Evolutionary conservation across 495 filamentous ascomycete genomes (phyloP).

Genomic region (Neurospora intermedia): DNA sequence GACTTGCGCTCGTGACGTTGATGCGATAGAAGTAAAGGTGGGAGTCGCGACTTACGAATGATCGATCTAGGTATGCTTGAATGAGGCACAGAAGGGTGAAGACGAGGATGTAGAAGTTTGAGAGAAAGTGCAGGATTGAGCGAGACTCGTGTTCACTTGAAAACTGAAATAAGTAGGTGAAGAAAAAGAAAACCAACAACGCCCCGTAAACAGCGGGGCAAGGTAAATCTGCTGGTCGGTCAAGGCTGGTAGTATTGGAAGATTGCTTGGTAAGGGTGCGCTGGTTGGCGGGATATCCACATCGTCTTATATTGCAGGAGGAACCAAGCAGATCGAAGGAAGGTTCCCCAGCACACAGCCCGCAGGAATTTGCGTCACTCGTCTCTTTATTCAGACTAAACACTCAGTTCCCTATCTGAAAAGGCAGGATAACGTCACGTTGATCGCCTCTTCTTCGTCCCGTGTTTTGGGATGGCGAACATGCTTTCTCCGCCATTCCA

Average conservation of each 20-base stretch:
- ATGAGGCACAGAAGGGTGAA: background rate
- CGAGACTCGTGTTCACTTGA: background rate
- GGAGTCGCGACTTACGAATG: background rate
- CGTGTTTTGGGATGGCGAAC: background rate
- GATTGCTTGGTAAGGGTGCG: background rate
- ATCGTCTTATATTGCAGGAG: slow-evolving; percentile 9
- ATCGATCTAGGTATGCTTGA: background rate
- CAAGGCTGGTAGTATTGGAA: background rate
- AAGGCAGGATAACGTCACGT: background rate
- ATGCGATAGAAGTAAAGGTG: background rate
- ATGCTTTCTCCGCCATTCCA: background rate
- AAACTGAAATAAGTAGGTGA: background rate
- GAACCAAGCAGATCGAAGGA: background rate
- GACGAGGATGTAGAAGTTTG: background rate
- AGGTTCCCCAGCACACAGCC: background rate
- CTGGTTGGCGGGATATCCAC: slow-evolving; percentile 16
- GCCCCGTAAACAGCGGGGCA: background rate
- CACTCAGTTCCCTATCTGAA: background rate
- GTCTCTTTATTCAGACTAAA: background rate
- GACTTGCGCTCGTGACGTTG: background rate
- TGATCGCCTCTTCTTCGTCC: background rate
- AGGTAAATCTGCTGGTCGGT: slow-evolving; percentile 1
- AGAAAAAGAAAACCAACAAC: slow-evolving; percentile 1
- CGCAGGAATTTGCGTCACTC: background rate
- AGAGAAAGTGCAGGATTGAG: background rate